Evolutionary conservation across 2,329 filamentous ascomycete genomes (phyloP), one percentile per base, ranked within the genome.

Genomic region (Exophiala alcalophila): DNA sequence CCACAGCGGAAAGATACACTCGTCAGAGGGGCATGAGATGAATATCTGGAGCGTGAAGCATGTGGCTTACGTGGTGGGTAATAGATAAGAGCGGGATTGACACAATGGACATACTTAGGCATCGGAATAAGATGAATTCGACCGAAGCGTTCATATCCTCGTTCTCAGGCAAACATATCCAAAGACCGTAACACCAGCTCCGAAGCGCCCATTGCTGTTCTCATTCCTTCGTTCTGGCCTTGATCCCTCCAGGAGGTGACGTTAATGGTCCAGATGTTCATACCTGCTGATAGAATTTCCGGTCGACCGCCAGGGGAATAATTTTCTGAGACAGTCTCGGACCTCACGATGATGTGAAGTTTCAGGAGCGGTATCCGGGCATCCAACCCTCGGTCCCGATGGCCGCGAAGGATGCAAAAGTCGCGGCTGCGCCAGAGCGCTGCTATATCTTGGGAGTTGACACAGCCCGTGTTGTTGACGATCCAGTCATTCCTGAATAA

Each of bases 231-330:
- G 14, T 21, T 21, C 14, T 31, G 18, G 14, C 31, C 24, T 11
- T n/a, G 19, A 19, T 35, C 24, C 7, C 29, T 14, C 42, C 24
- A 46, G 19, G 36, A 28, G 7, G 5, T 36, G 12, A 46, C 20
- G 18, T 30, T 46, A 19, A 46, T 46, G n/a, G 42, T 46, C 42
- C 42, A 46, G 9, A 46, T 31, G 18, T 46, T 40, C 42, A 46
- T 46, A 7, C 42, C 42, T 3, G 42, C 23, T 20, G 12, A 11
- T n/a, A 35, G 26, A 8, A 30, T 28, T 10, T 23, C 14, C 3
- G 36, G 42, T n/a, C 30, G 36, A 16, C 35, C 35, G 7, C 25
- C 20, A 10, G 28, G 5, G 16, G 36, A 11, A 16, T 40, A 30
- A 12, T 31, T 30, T 16, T n/a, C 5, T 4, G 29, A 26, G 9